phyloP scores from a whole-genome alignment of 2,329 filamentous ascomycete species.

The Neoascochyta sp. region DNA sequence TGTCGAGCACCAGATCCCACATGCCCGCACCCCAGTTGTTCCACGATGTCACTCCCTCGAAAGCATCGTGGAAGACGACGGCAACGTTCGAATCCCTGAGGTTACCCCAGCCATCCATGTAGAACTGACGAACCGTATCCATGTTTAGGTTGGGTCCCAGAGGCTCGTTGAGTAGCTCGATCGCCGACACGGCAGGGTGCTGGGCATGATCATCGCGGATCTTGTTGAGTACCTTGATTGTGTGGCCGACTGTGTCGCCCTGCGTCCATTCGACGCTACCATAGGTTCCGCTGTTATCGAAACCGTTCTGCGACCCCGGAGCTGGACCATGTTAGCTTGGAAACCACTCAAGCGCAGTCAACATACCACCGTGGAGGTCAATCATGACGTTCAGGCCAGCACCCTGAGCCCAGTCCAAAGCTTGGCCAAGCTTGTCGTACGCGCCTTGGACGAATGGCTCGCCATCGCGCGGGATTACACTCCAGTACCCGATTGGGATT shows the following conservation, averaged over 20 bases:
- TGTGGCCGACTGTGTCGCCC: constrained; percentile 42
- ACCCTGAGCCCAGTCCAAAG: constrained; percentile 56
- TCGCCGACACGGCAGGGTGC: constrained; percentile 46
- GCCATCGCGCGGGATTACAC: constrained; percentile 48
- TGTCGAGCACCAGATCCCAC: constrained; percentile 46
- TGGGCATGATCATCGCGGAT: constrained; percentile 45
- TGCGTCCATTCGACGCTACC: constrained; percentile 47
- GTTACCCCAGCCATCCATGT: constrained; percentile 49
- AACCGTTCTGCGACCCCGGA: constrained; percentile 62
- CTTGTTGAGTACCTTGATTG: constrained; percentile 44
- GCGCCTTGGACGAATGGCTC: constrained; percentile 63
- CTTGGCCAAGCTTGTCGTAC: constrained; percentile 54
- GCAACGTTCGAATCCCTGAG: constrained; percentile 42
- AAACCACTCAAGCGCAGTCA: neutral
- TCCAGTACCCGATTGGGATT: constrained; percentile 66
- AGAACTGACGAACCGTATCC: constrained; percentile 45
- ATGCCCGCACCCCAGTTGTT: constrained; percentile 45
- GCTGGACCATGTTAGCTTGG: constrained; percentile 34
- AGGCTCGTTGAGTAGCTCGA: constrained; percentile 49
- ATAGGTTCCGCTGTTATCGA: constrained; percentile 60
- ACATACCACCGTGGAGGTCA: constrained; percentile 63
- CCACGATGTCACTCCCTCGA: constrained; percentile 45
- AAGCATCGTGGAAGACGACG: constrained; percentile 48
- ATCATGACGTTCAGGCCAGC: constrained; percentile 62
- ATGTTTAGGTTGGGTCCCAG: constrained; percentile 43